phyloP scores from a whole-genome alignment of 2,329 filamentous ascomycete genomes.

The Parastagonospora nodorum region DNA sequence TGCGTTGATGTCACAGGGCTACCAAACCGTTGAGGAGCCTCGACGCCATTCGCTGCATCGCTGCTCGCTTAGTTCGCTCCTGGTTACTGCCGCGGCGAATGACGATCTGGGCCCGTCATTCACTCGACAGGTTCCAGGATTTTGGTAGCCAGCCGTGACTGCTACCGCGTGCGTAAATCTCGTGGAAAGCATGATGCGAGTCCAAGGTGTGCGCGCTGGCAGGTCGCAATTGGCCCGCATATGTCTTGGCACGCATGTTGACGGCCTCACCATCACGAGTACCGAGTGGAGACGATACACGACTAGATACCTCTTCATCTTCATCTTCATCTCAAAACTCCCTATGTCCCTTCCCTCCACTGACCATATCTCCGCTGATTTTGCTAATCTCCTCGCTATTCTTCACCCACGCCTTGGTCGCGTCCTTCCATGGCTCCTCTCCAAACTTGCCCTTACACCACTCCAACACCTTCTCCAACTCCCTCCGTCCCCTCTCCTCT shows the following conservation, averaged over 20 bases:
- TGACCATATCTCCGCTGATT: slow-evolving; percentile 52
- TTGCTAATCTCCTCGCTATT: slow-evolving; percentile 47
- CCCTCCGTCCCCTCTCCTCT: slow-evolving; percentile 40
- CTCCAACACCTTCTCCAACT: slow-evolving; percentile 49
- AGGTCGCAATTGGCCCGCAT: neutral
- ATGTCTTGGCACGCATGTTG: slow-evolving; percentile 1
- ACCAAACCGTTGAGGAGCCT: slow-evolving; percentile 23
- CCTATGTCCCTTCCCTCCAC: slow-evolving; percentile 51
- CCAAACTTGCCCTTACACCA: slow-evolving; percentile 56
- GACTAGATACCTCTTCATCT: slow-evolving; percentile 6
- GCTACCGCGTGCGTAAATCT: slow-evolving; percentile 4
- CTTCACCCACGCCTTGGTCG: slow-evolving; percentile 50
- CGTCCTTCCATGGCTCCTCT: slow-evolving; percentile 49
- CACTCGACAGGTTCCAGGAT: slow-evolving; percentile 8
- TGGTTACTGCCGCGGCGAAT: slow-evolving; percentile 30
- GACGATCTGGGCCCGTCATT: slow-evolving; percentile 33
- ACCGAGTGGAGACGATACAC: neutral
- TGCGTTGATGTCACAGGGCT: slow-evolving; percentile 45
- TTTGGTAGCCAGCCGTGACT: neutral
- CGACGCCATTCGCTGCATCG: slow-evolving; percentile 35
- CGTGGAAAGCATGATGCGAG: slow-evolving; percentile 4
- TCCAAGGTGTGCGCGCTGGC: neutral
- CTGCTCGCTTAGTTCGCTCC: slow-evolving; percentile 36
- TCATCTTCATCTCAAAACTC: slow-evolving; percentile 44
- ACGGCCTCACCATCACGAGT: neutral